A percentile compares a stretch with the other conserved stretches of the same genome.
Conservation (phyloP, 2,329 filamentous ascomycete genomes). For the Cladosporium cucumerinum region DNA sequence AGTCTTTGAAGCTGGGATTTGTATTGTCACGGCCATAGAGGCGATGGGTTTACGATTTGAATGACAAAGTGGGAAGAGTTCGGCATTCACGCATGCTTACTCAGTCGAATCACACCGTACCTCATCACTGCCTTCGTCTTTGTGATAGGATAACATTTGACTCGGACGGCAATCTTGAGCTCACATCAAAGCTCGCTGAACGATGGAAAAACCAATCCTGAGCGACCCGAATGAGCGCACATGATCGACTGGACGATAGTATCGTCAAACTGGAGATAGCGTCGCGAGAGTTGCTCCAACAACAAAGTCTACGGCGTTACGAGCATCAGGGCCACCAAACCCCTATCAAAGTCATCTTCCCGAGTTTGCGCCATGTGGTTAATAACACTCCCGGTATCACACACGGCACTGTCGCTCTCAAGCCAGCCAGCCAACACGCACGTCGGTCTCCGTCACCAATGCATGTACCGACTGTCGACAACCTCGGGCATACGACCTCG, state of each 20-base stretch:
- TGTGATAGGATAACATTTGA: too few relatives aligned
- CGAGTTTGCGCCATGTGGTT: neutral
- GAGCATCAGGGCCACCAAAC: neutral
- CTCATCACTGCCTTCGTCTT: too few relatives aligned
- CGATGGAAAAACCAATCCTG: fast-evolving
- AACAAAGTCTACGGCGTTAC: neutral
- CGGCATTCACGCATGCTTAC: neutral
- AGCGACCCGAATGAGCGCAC: neutral
- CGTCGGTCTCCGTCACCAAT: neutral
- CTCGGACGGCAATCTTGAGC: neutral
- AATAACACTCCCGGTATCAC: neutral
- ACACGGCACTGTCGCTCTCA: neutral
- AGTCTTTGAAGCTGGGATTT: neutral
- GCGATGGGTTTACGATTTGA: neutral
- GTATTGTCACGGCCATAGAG: neutral
- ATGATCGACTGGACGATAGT: too few relatives aligned
- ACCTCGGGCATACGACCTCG: neutral
- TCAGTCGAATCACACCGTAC: neutral
- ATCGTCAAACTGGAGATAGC: too few relatives aligned
- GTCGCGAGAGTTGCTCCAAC: neutral
- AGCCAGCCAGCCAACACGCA: neutral
- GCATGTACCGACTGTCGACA: neutral
- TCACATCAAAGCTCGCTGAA: neutral
- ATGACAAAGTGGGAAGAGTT: neutral
- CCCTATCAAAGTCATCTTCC: neutral